phyloP scores from a whole-genome alignment of 139 green algal genomes.

The Nannochloris sp. region DNA sequence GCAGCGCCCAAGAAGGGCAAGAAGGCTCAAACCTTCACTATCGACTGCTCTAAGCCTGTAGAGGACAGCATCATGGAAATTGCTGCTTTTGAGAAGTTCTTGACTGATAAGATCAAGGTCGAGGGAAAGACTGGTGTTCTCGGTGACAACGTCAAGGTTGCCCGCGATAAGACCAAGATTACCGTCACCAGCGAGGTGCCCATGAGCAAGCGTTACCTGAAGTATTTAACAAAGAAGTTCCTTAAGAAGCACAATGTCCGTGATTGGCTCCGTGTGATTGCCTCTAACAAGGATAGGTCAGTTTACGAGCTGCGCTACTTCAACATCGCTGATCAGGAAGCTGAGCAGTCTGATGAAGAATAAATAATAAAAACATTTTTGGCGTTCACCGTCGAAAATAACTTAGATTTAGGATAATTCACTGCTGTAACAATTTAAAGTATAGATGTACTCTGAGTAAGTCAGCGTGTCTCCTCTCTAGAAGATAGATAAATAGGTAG shows the following conservation, averaged over 20 bases:
- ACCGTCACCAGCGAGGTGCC: constrained; percentile 69
- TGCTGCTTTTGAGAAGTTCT: constrained; percentile 96
- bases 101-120: constrained; percentile 97
- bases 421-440: too few species aligned
- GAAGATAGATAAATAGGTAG: too few species aligned
- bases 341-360: constrained; percentile 79
- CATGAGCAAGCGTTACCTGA: constrained; percentile 90
- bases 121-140: constrained; percentile 81
- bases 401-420: neutral
- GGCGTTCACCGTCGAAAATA: neutral
- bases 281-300: constrained; percentile 93
- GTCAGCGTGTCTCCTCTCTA: too few species aligned
- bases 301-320: constrained; percentile 99
- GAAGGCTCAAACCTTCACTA: constrained; percentile 68
- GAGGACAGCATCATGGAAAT: constrained; percentile 92
- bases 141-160: constrained; percentile 75
- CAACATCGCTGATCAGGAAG: constrained; percentile 92
- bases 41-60: constrained; percentile 89
- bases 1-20: constrained; percentile 55
- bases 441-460: too few species aligned
- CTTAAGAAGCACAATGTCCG: constrained; percentile 99
- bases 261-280: constrained; percentile 98
- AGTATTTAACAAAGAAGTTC: constrained; percentile 99
- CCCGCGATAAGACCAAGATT: constrained; percentile 87
- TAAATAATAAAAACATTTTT: constrained; percentile 8